Conservation (phyloP, 495 filamentous ascomycete species). For the Xylaria castorea region DNA sequence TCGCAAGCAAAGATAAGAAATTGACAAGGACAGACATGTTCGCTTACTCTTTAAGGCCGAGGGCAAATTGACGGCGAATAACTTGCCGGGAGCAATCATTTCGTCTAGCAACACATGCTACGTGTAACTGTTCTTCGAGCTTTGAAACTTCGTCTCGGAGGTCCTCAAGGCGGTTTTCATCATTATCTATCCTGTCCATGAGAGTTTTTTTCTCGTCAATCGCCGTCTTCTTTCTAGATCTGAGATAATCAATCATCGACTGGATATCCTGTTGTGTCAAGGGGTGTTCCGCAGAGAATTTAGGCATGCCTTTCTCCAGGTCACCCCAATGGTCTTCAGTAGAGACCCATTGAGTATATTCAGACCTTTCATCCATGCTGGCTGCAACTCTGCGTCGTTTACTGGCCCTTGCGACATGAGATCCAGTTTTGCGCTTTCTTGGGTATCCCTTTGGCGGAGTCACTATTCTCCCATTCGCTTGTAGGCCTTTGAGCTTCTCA, state of each 20-base stretch:
- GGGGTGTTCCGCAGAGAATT: constrained; percentile 7
- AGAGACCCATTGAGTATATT: constrained; percentile 11
- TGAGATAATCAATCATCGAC: constrained; percentile 20
- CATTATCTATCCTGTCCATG: constrained; percentile 43
- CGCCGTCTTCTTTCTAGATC: constrained; percentile 27
- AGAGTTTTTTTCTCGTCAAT: constrained; percentile 38
- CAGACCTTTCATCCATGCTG: constrained; percentile 23
- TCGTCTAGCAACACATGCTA: constrained; percentile 58
- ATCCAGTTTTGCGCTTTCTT: constrained; percentile 34
- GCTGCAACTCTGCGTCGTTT: constrained; percentile 28
- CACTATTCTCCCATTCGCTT: constrained; percentile 52
- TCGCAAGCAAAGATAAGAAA: neutral
- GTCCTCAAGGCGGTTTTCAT: constrained; percentile 43
- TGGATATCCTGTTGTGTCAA: constrained; percentile 17
- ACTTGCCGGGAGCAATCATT: constrained; percentile 59
- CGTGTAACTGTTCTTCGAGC: constrained; percentile 34
- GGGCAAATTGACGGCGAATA: constrained; percentile 64
- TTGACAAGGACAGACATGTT: neutral
- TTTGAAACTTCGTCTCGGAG: constrained; percentile 31
- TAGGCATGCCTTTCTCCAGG: constrained; percentile 19
- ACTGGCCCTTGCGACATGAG: constrained; percentile 7
- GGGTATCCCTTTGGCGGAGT: constrained; percentile 44
- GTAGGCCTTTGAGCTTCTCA: constrained; percentile 48
- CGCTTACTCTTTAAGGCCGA: constrained; percentile 57
- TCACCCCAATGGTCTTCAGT: constrained; percentile 28